A percentile compares a stretch with the other conserved stretches of the same genome.
Evolutionary conservation across 257 asterid species (phyloP).

Genomic region (Thymus quinquecostatus): DNA sequence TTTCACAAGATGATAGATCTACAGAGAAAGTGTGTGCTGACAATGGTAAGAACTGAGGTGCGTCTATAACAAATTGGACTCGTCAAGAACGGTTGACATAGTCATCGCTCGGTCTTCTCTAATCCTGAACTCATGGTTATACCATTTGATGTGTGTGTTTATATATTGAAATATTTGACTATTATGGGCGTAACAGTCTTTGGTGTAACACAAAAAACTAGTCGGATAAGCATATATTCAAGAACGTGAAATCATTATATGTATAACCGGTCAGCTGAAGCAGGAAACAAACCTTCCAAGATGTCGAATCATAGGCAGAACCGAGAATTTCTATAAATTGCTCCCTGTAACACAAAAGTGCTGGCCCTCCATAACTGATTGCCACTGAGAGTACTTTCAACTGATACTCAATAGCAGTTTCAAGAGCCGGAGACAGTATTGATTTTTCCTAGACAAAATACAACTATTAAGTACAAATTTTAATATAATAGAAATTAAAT

Average conservation of each 20-base stretch:
- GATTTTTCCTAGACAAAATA: conserved; percentile 64
- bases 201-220: conserved; percentile 11
- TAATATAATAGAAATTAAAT: conserved; percentile 19
- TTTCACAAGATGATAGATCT: neutral
- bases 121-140: neutral
- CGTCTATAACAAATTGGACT: neutral
- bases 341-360: conserved; percentile 71
- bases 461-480: conserved; percentile 3
- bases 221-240: conserved; percentile 8
- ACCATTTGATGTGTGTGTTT: neutral
- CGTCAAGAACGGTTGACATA: neutral
- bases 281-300: conserved; percentile 86
- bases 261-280: conserved; percentile 23
- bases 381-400: conserved; percentile 93
- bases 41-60: neutral
- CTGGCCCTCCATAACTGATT: conserved; percentile 90
- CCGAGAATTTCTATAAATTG: conserved; percentile 79
- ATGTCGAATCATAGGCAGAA: conserved; percentile 89
- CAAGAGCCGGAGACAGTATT: conserved; percentile 88
- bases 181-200: neutral
- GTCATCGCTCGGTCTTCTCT: neutral
- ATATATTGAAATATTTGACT: neutral
- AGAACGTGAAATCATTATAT: conserved; percentile 17
- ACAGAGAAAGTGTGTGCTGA: conserved; percentile 9
- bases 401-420: conserved; percentile 83